These are phyloP conservation scores for Chrysanthemum lavandulifolium DNA, from an alignment of 129 eudicot species.

Conservation along the genomic window DNA sequence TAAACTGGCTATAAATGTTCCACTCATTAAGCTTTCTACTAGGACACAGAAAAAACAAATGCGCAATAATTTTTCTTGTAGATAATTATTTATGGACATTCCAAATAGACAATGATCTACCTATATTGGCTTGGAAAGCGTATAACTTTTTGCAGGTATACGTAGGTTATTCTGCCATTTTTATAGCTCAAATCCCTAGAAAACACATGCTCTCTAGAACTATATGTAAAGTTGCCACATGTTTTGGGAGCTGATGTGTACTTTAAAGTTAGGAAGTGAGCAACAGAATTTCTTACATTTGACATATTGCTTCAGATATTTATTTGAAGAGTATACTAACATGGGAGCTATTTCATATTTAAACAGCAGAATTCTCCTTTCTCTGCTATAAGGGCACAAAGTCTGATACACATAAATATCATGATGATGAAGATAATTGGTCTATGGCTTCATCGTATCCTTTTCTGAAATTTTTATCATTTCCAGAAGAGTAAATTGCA, in stretches of 20 bases:
- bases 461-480: slow-evolving; percentile 13
- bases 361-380: slow-evolving; percentile 48
- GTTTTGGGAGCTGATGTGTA: slow-evolving; percentile 11
- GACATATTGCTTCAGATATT: slow-evolving; percentile 5
- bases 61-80: neutral
- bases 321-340: slow-evolving; percentile 26
- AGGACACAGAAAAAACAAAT: neutral
- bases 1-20: neutral
- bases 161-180: neutral
- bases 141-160: neutral
- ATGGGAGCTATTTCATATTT: slow-evolving; percentile 14
- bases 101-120: neutral
- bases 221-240: neutral
- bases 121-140: neutral
- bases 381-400: slow-evolving; percentile 41
- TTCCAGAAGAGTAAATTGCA: no score
- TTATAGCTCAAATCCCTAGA: neutral
- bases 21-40: neutral
- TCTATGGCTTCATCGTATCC: slow-evolving; percentile 99
- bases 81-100: neutral
- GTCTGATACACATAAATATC: slow-evolving; percentile 37
- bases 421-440: slow-evolving; percentile 83
- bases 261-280: neutral
- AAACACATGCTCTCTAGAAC: slow-evolving; percentile 1
- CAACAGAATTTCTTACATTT: neutral